Conservation (phyloP, 768 basidiomycete genomes). For the Rossbeevera mucosa region DNA sequence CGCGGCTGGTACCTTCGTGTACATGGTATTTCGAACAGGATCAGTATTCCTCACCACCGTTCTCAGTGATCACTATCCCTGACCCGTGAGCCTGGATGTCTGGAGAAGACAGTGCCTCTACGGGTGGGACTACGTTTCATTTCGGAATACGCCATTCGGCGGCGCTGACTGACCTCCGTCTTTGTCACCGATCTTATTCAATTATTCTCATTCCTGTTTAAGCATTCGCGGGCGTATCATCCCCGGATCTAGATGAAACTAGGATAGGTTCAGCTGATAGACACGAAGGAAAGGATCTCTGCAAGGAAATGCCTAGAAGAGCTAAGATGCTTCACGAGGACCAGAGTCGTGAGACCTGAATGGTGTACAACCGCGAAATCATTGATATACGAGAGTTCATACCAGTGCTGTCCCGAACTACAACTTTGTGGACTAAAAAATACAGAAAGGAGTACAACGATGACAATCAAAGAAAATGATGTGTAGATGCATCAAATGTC, state of each 20-base stretch:
- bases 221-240: background rate
- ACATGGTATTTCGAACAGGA: background rate
- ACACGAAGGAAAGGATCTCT: background rate
- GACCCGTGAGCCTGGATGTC: background rate
- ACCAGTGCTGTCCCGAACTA: background rate
- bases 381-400: background rate
- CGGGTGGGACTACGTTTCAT: background rate
- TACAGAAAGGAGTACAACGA: background rate
- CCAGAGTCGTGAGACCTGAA: background rate
- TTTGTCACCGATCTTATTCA: background rate
- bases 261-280: background rate
- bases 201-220: background rate
- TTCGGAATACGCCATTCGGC: background rate
- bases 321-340: background rate
- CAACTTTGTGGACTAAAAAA: background rate
- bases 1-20: background rate
- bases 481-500: background rate
- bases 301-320: background rate
- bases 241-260: background rate
- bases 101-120: background rate
- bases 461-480: background rate
- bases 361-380: background rate
- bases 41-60: background rate
- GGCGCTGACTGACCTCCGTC: background rate
- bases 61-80: conserved; percentile 3